phyloP scores from a whole-genome alignment of 306 rosid genomes.

The Acacia acuminata region DNA sequence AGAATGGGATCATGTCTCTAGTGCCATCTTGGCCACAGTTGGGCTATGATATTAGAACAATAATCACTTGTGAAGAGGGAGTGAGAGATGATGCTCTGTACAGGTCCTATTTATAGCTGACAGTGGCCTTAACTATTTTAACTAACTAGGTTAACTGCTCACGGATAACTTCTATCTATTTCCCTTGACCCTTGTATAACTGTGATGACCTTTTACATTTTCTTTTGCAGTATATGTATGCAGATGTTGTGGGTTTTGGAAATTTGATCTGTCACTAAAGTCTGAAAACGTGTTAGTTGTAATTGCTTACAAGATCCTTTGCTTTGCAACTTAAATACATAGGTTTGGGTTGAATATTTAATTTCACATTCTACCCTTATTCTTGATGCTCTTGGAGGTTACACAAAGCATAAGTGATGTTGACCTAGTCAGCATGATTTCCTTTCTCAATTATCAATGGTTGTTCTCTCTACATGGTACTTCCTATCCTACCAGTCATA shows the following conservation, averaged over 20 bases:
- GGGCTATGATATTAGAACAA: background rate
- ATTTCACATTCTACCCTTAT: background rate
- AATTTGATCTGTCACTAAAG: background rate
- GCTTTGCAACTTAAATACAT: background rate
- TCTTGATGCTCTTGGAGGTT: background rate
- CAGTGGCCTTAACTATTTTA: background rate
- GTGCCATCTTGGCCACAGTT: background rate
- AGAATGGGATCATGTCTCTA: background rate
- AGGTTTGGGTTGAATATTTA: background rate
- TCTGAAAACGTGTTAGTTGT: background rate
- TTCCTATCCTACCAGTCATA: slow-evolving; percentile 6
- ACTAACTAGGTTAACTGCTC: background rate
- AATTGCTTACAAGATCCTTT: background rate
- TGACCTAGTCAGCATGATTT: background rate
- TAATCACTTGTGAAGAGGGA: background rate
- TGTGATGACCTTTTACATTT: background rate
- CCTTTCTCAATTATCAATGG: background rate
- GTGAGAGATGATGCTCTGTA: background rate
- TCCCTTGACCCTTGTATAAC: background rate
- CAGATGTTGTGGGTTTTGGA: background rate
- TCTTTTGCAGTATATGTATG: background rate
- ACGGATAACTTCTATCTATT: background rate
- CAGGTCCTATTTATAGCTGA: background rate
- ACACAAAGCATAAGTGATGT: slow-evolving; percentile 4
- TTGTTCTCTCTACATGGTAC: background rate